Evolutionary conservation across 495 filamentous ascomycete species (phyloP), one percentile per base, ranked within the genome.

Genomic region (Xylaria acuta): DNA sequence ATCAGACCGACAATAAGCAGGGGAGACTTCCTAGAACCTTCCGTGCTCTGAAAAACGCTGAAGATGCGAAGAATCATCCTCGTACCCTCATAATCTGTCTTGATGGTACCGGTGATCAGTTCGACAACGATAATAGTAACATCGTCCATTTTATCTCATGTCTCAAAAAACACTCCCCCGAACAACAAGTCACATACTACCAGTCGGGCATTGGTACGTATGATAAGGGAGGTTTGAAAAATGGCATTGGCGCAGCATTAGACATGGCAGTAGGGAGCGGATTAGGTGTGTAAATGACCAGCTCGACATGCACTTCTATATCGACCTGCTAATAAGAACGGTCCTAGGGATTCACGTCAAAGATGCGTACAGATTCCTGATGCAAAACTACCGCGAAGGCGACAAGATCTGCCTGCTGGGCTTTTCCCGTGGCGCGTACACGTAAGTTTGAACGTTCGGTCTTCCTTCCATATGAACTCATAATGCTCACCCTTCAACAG

Each of bases 151-250:
- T 84, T 43, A 76, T 82, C 25, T 77, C 77, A 3, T 81, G 80
- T 60, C 75, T 83, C 38, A 82, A 84, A 72, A 84, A 84, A 72
- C 75, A 80, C 58, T 71, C 72, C n/a, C 71, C 72, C 5, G 66
- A 63, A 58, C 18, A 70, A 32, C 82, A 84, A 70, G 67, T 83
- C 41, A 80, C 79, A 0, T 84, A 84, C 67, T 84, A 82, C 68
- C 82, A 84, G 71, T 76, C 80, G 59, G 80, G 82, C 14, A 82
- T 84, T 71, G 82, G 82, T 16, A 84, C 82, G 34, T 84, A 84
- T 62, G 81, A 75, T 69, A 75, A 75, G 12, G 68, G 73, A 65
- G 82, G 82, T 9, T 69, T 82, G 54, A 75, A 72, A 64, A 75
- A 75, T 69, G 80, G 80, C 25, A 47, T 82, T 25, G 71, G 72